These are phyloP conservation scores for Chaetomiaceae sp. DNA, from an alignment of 2,329 filamentous ascomycete species.

Conservation along the genomic window DNA sequence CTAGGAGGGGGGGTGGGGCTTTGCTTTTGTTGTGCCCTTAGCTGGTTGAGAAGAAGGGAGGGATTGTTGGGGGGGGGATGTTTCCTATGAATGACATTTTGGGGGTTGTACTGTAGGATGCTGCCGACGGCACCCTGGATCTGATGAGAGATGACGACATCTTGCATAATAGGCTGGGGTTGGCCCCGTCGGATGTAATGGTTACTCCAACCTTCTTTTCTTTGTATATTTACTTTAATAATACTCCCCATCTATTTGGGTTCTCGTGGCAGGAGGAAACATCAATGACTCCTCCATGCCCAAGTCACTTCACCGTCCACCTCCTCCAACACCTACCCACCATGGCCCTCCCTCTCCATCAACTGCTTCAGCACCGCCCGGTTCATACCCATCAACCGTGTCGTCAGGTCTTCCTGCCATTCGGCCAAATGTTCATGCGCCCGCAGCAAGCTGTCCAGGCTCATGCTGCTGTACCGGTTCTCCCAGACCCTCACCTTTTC, in stretches of 20 bases:
- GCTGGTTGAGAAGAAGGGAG: no score
- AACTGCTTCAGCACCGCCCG: conserved; percentile 5
- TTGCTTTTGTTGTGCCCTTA: no score
- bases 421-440: conserved; percentile 14
- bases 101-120: not conserved
- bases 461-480: conserved; percentile 13
- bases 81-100: no score
- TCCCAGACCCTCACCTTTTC: conserved; percentile 13
- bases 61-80: no score
- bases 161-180: not conserved
- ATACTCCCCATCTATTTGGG: no score
- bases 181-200: not conserved
- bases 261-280: not conserved
- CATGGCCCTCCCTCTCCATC: not conserved
- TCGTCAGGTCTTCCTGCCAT: conserved; percentile 20
- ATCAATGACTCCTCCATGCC: no score
- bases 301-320: no score
- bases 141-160: conserved; percentile 1
- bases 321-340: no score
- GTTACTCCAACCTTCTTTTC: not conserved
- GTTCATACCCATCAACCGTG: conserved; percentile 18
- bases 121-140: not conserved
- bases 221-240: not conserved
- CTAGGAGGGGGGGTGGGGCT: no score
- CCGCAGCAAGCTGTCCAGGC: not conserved